A percentile compares a stretch with the other conserved stretches of the same genome.
Conservation (phyloP, 768 basidiomycete genomes). For the Mycena olivaceomarginata region DNA sequence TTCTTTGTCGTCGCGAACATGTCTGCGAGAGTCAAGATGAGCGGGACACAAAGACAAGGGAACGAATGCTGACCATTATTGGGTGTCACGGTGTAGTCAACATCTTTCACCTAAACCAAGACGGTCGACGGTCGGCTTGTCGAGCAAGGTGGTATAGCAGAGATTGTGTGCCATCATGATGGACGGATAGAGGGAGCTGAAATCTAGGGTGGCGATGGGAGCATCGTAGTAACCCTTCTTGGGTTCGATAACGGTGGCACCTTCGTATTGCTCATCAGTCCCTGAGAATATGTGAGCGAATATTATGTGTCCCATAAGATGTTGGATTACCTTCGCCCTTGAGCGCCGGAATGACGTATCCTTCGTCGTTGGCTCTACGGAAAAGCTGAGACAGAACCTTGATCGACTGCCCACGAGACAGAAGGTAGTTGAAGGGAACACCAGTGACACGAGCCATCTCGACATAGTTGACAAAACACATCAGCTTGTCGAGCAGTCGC, state of each 20-base stretch:
- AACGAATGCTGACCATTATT: slow-evolving; percentile 84
- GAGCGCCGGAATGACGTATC: slow-evolving; percentile 90
- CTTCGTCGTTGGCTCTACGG: slow-evolving; percentile 93
- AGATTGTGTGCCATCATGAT: slow-evolving; percentile 99
- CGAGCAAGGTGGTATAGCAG: slow-evolving; percentile 97
- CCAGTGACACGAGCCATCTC: slow-evolving; percentile 99
- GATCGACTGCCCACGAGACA: slow-evolving; percentile 97
- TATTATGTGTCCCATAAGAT: background rate
- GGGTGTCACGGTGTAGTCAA: slow-evolving; percentile 96
- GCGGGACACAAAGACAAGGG: background rate
- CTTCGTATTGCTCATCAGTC: slow-evolving; percentile 97
- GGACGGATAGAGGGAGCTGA: slow-evolving; percentile 98
- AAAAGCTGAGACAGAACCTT: slow-evolving; percentile 98
- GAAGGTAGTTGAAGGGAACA: slow-evolving; percentile 98
- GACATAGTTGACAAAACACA: slow-evolving; percentile 99
- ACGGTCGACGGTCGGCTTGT: slow-evolving; percentile 85
- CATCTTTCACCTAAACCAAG: slow-evolving; percentile 86
- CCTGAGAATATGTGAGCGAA: slow-evolving; percentile 65
- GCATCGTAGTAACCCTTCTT: slow-evolving; percentile 96
- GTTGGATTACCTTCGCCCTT: slow-evolving; percentile 84
- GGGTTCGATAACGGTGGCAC: slow-evolving; percentile 99
- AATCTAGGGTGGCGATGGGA: slow-evolving; percentile 98
- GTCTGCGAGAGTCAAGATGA: slow-evolving; percentile 67
- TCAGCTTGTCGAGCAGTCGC: slow-evolving; percentile 95
- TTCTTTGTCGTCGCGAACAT: slow-evolving; percentile 84